Conservation (phyloP, 164 flowering plant species). For the Nymphaea thermarum region DNA sequence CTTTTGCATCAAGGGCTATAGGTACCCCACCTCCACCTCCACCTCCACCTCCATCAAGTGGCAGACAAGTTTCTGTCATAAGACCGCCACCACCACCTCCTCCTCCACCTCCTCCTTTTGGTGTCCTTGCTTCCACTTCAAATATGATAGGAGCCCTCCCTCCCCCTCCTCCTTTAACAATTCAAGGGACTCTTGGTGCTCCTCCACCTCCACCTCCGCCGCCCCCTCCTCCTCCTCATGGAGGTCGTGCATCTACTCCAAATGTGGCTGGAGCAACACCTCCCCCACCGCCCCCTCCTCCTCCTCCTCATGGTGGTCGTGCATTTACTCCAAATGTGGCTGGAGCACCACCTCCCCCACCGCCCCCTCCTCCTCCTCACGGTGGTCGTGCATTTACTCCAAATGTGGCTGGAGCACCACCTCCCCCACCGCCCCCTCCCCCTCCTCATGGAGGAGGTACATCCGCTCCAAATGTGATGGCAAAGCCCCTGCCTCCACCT, state of each 20-base stretch:
- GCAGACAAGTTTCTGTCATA: not conserved
- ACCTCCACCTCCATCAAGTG: conserved; percentile 25
- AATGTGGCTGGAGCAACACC: not conserved
- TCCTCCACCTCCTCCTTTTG: conserved; percentile 7
- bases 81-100: conserved; percentile 18
- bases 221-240: not conserved
- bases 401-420: not conserved
- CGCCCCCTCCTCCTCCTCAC: not conserved
- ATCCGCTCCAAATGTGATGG: no score
- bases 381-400: not conserved
- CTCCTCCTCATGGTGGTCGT: not conserved
- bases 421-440: conserved; percentile 2
- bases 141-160: not conserved
- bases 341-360: not conserved
- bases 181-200: not conserved
- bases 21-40: conserved; percentile 36
- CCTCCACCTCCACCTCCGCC: not conserved
- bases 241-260: not conserved
- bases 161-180: not conserved
- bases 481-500: not conserved
- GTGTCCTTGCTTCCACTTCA: no score
- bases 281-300: conserved; percentile 2
- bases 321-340: no score
- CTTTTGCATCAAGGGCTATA: conserved; percentile 11
- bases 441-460: not conserved